These are phyloP conservation scores for Xylaria longipes DNA, from an alignment of 495 filamentous ascomycete genomes.

Conservation along the genomic window DNA sequence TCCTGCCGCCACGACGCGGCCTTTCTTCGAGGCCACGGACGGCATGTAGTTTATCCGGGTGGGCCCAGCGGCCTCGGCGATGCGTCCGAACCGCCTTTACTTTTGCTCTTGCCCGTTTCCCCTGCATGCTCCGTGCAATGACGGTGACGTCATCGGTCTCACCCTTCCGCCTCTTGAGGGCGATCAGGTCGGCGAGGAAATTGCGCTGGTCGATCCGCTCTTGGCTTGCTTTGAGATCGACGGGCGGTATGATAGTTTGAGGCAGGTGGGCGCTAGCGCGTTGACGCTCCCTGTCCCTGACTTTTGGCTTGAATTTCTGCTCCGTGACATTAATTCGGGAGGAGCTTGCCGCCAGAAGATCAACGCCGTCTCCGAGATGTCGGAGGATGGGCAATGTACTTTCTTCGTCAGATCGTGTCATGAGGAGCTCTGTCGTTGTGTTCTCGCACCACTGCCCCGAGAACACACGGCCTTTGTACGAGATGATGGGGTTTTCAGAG, in stretches of 20 bases:
- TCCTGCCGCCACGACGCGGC: constrained; percentile 28
- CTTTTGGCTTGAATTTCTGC: constrained; percentile 40
- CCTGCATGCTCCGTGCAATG: constrained; percentile 45
- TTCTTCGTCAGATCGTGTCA: constrained; percentile 58
- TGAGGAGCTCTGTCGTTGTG: constrained; percentile 80
- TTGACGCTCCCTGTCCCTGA: constrained; percentile 13
- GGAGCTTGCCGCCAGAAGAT: constrained; percentile 67
- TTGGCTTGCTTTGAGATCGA: constrained; percentile 29
- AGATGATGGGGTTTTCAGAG: constrained; percentile 70
- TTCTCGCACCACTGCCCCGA: constrained; percentile 78
- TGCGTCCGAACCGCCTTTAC: constrained; percentile 35
- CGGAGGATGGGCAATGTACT: constrained; percentile 47
- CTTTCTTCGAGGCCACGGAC: constrained; percentile 12
- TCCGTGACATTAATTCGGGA: constrained; percentile 52
- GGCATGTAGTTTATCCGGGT: constrained; percentile 24
- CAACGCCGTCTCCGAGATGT: constrained; percentile 56
- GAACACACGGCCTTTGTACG: constrained; percentile 76
- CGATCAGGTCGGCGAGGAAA: constrained; percentile 53
- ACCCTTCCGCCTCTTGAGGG: constrained; percentile 59
- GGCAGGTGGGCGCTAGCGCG: constrained; percentile 18
- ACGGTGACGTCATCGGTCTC: constrained; percentile 62
- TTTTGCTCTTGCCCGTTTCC: constrained; percentile 43
- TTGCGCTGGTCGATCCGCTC: constrained; percentile 49
- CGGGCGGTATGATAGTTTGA: constrained; percentile 28
- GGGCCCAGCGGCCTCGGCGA: constrained; percentile 35